Evolutionary conservation across 768 basidiomycete genomes (phyloP).

Genomic region (Podaxis mareebaensis): DNA sequence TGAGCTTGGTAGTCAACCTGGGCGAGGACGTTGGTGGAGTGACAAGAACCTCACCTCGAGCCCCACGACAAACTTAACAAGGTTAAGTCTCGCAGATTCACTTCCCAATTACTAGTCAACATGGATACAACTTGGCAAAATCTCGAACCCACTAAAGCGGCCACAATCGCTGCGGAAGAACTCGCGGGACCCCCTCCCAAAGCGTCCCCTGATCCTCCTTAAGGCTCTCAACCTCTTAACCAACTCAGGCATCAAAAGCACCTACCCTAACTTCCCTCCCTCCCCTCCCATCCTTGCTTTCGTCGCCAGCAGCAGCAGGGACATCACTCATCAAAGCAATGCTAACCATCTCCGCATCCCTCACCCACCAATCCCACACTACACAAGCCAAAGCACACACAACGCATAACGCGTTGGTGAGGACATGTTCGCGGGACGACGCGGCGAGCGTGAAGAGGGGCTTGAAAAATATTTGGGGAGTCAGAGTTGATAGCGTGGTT

Average conservation of each 20-base stretch:
- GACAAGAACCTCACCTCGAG: slow-evolving; percentile 51
- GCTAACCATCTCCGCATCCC: too few species aligned
- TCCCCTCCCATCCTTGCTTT: slow-evolving; percentile 36
- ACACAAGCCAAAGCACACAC: too few species aligned
- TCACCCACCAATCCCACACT: too few species aligned
- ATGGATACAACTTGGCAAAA: background rate
- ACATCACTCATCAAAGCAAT: too few species aligned
- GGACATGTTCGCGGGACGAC: slow-evolving; percentile 20
- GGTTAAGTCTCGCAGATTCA: slow-evolving; percentile 30
- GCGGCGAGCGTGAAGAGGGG: too few species aligned
- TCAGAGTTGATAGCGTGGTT: too few species aligned
- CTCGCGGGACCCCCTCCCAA: background rate
- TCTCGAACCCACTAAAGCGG: slow-evolving; percentile 29
- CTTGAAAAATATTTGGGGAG: too few species aligned
- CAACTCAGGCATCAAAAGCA: slow-evolving; percentile 60
- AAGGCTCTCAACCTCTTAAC: slow-evolving; percentile 50
- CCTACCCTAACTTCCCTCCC: slow-evolving; percentile 48
- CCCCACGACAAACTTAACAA: slow-evolving; percentile 46
- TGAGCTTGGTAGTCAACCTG: too few species aligned
- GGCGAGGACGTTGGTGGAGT: too few species aligned
- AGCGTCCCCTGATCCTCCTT: slow-evolving; percentile 40
- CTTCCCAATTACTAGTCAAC: slow-evolving; percentile 23
- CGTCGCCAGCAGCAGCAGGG: background rate
- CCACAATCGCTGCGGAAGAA: background rate
- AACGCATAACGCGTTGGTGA: too few species aligned